Evolutionary conservation across 2,329 filamentous ascomycete genomes (phyloP).

Genomic region (Arthrocladium fulminans): DNA sequence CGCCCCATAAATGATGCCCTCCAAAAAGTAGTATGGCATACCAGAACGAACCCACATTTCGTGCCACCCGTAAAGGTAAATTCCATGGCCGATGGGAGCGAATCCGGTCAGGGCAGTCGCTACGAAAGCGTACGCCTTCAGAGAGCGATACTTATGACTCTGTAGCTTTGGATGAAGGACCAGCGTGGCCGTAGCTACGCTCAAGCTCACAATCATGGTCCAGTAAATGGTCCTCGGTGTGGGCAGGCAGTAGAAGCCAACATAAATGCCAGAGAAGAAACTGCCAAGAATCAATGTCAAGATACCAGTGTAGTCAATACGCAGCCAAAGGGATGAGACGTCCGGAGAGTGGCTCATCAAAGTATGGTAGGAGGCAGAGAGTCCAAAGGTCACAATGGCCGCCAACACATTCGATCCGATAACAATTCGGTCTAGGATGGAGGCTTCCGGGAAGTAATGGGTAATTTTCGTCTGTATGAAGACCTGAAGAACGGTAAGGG

Average conservation of each 20-base stretch:
- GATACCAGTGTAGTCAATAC: conserved; percentile 29
- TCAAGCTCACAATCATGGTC: conserved; percentile 29
- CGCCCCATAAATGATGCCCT: conserved; percentile 27
- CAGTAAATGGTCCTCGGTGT: conserved; percentile 27
- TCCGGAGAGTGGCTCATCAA: conserved; percentile 27
- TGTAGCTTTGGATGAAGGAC: conserved; percentile 30
- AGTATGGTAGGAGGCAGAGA: conserved; percentile 28
- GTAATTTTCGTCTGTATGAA: conserved; percentile 21
- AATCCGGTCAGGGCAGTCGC: conserved; percentile 28
- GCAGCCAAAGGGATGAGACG: conserved; percentile 23
- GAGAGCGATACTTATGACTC: conserved; percentile 24
- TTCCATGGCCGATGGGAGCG: conserved; percentile 27
- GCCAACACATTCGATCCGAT: conserved; percentile 34
- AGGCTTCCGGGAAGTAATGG: conserved; percentile 30
- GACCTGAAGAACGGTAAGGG: conserved; percentile 28
- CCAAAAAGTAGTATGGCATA: conserved; percentile 28
- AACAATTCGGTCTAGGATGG: conserved; percentile 30
- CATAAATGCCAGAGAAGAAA: conserved; percentile 30
- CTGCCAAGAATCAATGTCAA: conserved; percentile 27
- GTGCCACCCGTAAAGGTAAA: conserved; percentile 22
- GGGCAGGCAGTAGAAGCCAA: conserved; percentile 30
- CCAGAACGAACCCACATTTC: conserved; percentile 24
- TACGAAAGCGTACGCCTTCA: conserved; percentile 26
- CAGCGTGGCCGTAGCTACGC: conserved; percentile 25
- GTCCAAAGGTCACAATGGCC: conserved; percentile 17